Evolutionary conservation across 768 basidiomycete species (phyloP).

Genomic region (Hydnomerulius pinastri): DNA sequence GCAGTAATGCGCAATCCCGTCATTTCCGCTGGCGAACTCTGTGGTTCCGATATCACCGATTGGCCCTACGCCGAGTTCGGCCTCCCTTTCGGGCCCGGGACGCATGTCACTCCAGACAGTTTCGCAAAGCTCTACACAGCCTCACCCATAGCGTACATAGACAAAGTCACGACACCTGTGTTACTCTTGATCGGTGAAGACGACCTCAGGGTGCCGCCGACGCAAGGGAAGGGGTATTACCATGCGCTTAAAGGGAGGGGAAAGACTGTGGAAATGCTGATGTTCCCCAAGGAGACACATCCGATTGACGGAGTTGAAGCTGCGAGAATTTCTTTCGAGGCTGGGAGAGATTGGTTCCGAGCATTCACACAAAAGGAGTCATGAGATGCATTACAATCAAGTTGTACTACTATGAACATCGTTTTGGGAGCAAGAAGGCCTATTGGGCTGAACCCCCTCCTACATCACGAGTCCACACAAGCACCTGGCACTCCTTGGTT

Average conservation of each 20-base stretch:
- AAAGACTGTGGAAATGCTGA: conserved; percentile 54
- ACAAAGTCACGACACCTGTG: conserved; percentile 52
- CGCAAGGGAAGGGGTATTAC: conserved; percentile 63
- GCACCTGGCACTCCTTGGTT: no score
- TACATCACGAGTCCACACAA: no score
- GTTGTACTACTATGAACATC: no score
- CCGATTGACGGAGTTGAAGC: conserved; percentile 66
- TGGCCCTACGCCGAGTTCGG: conserved; percentile 54
- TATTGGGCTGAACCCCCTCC: no score
- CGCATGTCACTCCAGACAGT: conserved; percentile 45
- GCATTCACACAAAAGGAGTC: conserved; percentile 10
- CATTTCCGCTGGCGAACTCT: conserved; percentile 57
- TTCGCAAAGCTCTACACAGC: conserved; percentile 46
- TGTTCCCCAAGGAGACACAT: conserved; percentile 65
- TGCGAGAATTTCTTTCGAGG: conserved; percentile 53
- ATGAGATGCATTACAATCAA: background rate
- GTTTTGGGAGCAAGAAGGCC: no score
- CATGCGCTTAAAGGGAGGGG: conserved; percentile 57
- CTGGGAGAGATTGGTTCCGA: conserved; percentile 51
- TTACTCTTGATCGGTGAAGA: conserved; percentile 59
- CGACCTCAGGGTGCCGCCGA: conserved; percentile 63
- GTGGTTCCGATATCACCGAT: conserved; percentile 66
- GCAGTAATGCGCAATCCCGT: conserved; percentile 72
- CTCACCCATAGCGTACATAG: conserved; percentile 60
- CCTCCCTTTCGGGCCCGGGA: conserved; percentile 33